These are phyloP conservation scores for Polysphondylium violaceum DNA, from an alignment of 78 protist species.

Conservation along the genomic window DNA sequence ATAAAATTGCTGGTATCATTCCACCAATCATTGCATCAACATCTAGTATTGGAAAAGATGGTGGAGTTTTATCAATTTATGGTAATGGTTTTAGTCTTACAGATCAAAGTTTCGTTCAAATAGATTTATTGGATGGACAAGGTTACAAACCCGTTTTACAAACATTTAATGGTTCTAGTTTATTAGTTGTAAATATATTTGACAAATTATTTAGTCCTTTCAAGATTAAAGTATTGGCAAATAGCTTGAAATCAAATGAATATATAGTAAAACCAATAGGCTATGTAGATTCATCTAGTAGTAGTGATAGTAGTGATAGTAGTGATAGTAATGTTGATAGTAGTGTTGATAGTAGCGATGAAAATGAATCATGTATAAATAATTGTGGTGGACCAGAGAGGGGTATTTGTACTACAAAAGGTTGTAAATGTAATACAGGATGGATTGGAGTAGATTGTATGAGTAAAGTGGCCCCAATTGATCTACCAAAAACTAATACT, in stretches of 20 bases:
- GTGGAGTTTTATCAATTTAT: neutral
- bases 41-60: neutral
- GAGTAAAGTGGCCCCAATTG: neutral
- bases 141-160: neutral
- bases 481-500: neutral
- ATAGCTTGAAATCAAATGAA: neutral
- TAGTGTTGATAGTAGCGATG: no score
- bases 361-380: neutral
- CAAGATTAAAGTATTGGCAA: neutral
- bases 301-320: no score
- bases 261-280: neutral
- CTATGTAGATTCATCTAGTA: neutral
- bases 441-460: slow-evolving; percentile 29
- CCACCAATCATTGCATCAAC: neutral
- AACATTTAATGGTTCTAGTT: neutral
- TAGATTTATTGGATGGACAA: neutral
- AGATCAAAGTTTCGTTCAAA: neutral
- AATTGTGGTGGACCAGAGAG: slow-evolving; percentile 6
- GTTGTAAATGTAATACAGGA: slow-evolving; percentile 23
- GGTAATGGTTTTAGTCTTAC: neutral
- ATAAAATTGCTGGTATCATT: no score
- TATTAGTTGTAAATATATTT: no score
- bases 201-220: neutral
- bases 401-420: slow-evolving; percentile 7
- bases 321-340: no score